Evolutionary conservation across 2,329 filamentous ascomycete species (phyloP), one percentile per base, ranked within the genome.

Genomic region (Ophiostoma novo-ulmi): DNA sequence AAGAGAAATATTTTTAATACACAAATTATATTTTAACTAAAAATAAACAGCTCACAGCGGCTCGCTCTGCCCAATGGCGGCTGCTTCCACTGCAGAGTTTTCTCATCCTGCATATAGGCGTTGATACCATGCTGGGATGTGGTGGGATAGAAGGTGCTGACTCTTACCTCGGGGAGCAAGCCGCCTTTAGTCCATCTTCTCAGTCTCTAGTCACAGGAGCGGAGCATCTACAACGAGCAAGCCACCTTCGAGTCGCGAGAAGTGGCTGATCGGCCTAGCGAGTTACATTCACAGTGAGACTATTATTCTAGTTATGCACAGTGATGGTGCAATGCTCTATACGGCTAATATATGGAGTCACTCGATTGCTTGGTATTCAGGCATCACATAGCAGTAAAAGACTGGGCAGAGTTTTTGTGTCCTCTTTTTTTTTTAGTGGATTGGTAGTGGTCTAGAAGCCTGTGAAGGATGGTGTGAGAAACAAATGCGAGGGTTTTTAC

Each of bases 71-170:
- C 52, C 52, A 58, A 58, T 58, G 55, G 58, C 41, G 66, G 70
- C 20, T 41, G 31, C 22, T 17, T 17, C 22, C 55, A 61, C 70
- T 66, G 67, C 66, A 71, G 44, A 69, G 35, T 61, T 70, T 71
- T 71, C 22, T 1, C 31, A 39, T 17, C 31, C 26, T 66, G 67
- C 66, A 70, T 55, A 63, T 17, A 48, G 44, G 17, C 38, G 8
- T 39, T 5, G 38, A 39, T 39, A 10, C 38, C 1, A 39, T 48
- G 17, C 44, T 44, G 44, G 44, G 44, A 48, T 48, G 44, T 48
- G 4, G 6, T 13, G 38, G 38, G 17, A 8, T n/a, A n/a, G 17
- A 17, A 10, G 44, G 44, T 8, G 7, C 20, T n/a, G 44, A 48
- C 20, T 48, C 44, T 31, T 31, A 4, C 2, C 31, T 31, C 31